Evolutionary conservation across 495 filamentous ascomycete genomes (phyloP).

Genomic region (Aspergillus carlsbadensis): DNA sequence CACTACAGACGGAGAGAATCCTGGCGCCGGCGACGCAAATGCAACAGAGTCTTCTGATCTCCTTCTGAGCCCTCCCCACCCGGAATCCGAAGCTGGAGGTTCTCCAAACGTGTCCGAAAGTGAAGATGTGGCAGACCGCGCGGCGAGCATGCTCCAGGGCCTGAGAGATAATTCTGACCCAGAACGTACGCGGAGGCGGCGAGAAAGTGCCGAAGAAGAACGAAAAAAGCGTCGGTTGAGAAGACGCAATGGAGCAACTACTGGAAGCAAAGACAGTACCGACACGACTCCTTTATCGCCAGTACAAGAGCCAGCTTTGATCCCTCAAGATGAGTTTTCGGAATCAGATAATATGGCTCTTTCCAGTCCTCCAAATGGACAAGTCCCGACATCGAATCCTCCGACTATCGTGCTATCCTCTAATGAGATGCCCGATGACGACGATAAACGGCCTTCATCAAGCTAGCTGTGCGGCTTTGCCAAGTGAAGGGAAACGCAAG

Average conservation of each 20-base stretch:
- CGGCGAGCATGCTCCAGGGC: constrained; percentile 77
- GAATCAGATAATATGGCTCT: constrained; percentile 25
- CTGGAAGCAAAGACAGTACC: constrained; percentile 47
- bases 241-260: constrained; percentile 50
- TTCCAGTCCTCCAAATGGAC: constrained; percentile 28
- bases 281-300: constrained; percentile 38
- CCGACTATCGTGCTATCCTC: constrained; percentile 41
- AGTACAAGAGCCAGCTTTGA: constrained; percentile 34
- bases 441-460: constrained; percentile 9
- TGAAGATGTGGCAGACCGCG: constrained; percentile 80
- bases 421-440: constrained; percentile 26
- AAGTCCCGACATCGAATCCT: constrained; percentile 21
- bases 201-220: constrained; percentile 73
- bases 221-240: constrained; percentile 57
- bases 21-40: constrained; percentile 23
- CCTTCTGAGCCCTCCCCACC: constrained; percentile 37
- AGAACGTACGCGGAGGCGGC: constrained; percentile 58
- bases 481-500: background rate
- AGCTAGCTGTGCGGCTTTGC: constrained; percentile 17
- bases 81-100: constrained; percentile 36
- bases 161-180: constrained; percentile 63
- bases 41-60: constrained; percentile 32
- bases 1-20: constrained; percentile 24
- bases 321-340: constrained; percentile 24
- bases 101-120: constrained; percentile 49